A percentile compares a stretch with the other conserved stretches of the same genome.
Conservation (phyloP, 768 basidiomycete species). For the Auricularia auricula-judae region DNA sequence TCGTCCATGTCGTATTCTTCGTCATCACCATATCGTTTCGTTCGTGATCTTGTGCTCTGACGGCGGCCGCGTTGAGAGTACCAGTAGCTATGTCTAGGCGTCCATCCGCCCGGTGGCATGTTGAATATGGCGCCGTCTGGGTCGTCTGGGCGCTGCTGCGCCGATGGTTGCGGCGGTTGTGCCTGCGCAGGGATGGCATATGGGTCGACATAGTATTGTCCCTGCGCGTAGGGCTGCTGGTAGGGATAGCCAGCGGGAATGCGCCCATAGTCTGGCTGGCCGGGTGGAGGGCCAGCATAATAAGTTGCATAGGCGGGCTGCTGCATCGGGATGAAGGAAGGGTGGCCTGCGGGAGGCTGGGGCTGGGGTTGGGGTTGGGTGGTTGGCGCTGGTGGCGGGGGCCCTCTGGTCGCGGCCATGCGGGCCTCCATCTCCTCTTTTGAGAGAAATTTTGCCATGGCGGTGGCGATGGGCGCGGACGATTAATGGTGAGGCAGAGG, state of each 20-base stretch:
- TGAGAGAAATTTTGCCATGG: neutral
- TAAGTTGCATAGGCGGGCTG: no score
- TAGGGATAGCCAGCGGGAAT: no score
- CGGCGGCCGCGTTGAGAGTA: neutral
- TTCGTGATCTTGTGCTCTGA: slow-evolving; percentile 11
- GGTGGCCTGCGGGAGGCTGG: no score
- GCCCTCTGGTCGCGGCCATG: neutral
- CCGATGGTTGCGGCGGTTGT: neutral
- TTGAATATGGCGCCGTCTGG: neutral
- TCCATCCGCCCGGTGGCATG: neutral
- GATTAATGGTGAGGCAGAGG: no score
- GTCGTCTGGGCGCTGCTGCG: neutral
- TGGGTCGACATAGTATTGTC: neutral
- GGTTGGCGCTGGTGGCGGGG: neutral
- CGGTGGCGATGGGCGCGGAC: neutral
- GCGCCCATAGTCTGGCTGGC: no score
- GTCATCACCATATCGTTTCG: slow-evolving; percentile 58
- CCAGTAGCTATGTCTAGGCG: neutral
- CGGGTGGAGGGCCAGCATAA: no score
- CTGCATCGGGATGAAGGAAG: no score
- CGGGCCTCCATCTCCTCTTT: neutral
- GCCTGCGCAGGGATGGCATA: neutral
- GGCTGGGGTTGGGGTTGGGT: neutral
- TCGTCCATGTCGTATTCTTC: slow-evolving; percentile 63
- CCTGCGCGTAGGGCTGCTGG: no score